phyloP scores from a whole-genome alignment of 2,329 filamentous ascomycete genomes.

The Colletotrichum costaricense region DNA sequence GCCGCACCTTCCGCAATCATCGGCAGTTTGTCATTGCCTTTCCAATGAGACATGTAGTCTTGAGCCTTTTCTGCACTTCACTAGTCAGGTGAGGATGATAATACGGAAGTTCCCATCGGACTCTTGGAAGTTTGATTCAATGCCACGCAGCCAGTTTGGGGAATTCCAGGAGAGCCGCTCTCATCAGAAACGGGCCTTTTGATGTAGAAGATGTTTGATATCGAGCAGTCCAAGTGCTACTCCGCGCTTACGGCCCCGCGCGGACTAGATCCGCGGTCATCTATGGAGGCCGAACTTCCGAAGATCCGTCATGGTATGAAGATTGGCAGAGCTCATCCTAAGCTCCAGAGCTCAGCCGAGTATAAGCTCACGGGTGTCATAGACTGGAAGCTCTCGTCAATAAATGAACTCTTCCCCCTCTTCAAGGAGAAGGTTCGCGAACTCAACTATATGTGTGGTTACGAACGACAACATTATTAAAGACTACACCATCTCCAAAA shows the following conservation, averaged over 20 bases:
- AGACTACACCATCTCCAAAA: neutral
- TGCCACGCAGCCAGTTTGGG: neutral
- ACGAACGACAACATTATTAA: neutral
- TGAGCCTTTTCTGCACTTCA: neutral
- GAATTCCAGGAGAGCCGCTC: slow-evolving; percentile 13
- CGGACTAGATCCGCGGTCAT: neutral
- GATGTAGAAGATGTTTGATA: neutral
- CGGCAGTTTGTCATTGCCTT: neutral
- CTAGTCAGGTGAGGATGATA: neutral
- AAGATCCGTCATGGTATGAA: neutral
- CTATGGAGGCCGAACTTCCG: neutral
- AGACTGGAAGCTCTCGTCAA: neutral
- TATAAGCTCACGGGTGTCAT: neutral
- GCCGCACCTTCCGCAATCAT: neutral
- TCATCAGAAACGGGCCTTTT: neutral
- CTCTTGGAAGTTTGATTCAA: neutral
- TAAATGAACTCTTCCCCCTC: slow-evolving; percentile 17
- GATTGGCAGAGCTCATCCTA: neutral
- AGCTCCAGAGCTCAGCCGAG: neutral
- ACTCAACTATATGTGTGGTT: neutral
- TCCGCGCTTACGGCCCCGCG: neutral
- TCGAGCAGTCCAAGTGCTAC: slow-evolving; percentile 1
- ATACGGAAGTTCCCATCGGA: slow-evolving; percentile 27
- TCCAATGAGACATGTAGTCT: no score
- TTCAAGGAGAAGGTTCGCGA: neutral